phyloP scores from a whole-genome alignment of 176 grass and related monocot species.

The Oryza glumipatula region DNA sequence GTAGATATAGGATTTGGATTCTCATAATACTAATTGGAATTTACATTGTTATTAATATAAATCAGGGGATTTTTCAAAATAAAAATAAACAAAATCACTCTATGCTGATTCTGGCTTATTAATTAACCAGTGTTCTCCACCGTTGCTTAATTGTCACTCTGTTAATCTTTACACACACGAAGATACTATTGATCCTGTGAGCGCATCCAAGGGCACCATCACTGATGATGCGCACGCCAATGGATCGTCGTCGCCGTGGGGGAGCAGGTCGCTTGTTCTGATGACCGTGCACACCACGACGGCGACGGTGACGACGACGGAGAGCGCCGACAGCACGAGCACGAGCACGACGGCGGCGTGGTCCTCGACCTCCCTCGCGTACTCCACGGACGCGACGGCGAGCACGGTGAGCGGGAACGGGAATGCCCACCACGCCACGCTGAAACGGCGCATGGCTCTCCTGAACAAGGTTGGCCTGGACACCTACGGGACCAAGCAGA shows the following conservation, averaged over 20 bases:
- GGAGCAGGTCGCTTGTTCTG: conserved; percentile 61
- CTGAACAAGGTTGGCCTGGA: conserved; percentile 70
- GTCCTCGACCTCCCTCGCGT: conserved; percentile 61
- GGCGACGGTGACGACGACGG: conserved; percentile 64
- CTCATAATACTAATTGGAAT: too few species aligned
- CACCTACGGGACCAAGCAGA: conserved; percentile 38
- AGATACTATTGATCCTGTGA: background rate
- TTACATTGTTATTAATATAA: too few species aligned
- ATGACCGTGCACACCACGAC: conserved; percentile 71
- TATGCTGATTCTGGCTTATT: too few species aligned
- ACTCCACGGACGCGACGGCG: conserved; percentile 60
- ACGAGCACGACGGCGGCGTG: conserved; percentile 47
- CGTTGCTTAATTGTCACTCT: background rate
- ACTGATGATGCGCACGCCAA: too few species aligned
- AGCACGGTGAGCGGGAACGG: conserved; percentile 78
- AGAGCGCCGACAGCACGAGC: conserved; percentile 64
- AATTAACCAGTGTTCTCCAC: too few species aligned
- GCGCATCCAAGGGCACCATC: background rate
- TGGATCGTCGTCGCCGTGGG: conserved; percentile 49
- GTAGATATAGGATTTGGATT: too few species aligned
- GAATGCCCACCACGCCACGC: conserved; percentile 93
- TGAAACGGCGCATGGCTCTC: conserved; percentile 76
- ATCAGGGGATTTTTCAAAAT: too few species aligned
- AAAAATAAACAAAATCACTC: too few species aligned
- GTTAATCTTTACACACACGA: background rate